These are phyloP conservation scores for Cercophora sp. DNA, from an alignment of 495 filamentous ascomycete species.

Conservation along the genomic window DNA sequence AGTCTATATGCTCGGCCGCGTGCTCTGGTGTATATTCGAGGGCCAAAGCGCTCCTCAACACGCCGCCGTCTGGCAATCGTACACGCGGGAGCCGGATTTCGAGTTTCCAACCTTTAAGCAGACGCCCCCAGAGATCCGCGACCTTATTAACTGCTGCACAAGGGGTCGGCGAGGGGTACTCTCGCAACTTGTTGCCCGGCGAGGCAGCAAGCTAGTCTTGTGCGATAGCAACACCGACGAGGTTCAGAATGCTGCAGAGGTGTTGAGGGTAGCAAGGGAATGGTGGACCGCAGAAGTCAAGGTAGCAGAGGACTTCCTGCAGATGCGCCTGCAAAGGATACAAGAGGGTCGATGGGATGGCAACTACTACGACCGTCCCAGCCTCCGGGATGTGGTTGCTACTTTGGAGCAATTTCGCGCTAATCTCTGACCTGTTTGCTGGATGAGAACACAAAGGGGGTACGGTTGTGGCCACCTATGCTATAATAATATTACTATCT, in stretches of 20 bases:
- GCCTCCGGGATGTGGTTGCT: constrained; percentile 28
- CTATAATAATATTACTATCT: too few species aligned
- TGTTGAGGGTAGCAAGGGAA: constrained; percentile 28
- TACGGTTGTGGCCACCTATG: too few species aligned
- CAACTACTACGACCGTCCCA: constrained; percentile 41
- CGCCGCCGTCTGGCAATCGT: constrained; percentile 47
- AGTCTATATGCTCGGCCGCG: constrained; percentile 50
- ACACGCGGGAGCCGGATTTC: constrained; percentile 42
- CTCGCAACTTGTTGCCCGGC: constrained; percentile 32
- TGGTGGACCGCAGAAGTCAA: constrained; percentile 42
- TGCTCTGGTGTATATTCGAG: constrained; percentile 53
- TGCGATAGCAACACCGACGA: constrained; percentile 8
- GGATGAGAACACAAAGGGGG: too few species aligned
- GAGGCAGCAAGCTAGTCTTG: constrained; percentile 36
- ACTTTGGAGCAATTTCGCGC: constrained; percentile 4
- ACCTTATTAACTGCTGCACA: constrained; percentile 43
- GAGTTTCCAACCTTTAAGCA: constrained; percentile 42
- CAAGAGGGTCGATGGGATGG: constrained; percentile 35
- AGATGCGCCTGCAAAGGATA: constrained; percentile 27
- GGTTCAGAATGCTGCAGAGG: constrained; percentile 19
- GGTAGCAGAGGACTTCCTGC: constrained; percentile 36
- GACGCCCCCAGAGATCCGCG: constrained; percentile 36
- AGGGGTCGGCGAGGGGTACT: constrained; percentile 34
- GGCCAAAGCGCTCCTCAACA: constrained; percentile 43
- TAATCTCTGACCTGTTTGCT: too few species aligned